Evolutionary conservation across 768 basidiomycete species (phyloP), one percentile per base, ranked within the genome.

Genomic region (Mycena kentingensis): DNA sequence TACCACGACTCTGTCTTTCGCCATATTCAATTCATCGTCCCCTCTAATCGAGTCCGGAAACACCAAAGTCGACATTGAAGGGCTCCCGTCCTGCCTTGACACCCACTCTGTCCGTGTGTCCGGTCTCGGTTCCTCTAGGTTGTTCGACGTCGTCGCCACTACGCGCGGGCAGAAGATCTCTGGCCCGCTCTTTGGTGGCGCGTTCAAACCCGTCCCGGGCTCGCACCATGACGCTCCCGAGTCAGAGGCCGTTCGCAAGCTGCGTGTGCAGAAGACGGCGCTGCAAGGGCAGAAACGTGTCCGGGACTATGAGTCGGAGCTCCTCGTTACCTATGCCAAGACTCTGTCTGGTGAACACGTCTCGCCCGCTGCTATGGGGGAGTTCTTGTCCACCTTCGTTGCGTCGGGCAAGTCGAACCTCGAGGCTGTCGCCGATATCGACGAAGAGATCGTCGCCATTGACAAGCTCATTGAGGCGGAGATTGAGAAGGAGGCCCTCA

Each of bases 71-170:
- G 70, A 74, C 50, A 79, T 85, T 39, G 66, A 58, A 25, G 70
- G 71, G n/a, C 70, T 86, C 6, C 73, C 84, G 5, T 72, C 74
- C 57, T 69, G 64, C 26, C 76, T 84, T 49, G 79, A 83, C 60
- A 73, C 73, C 2, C 70, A 80, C 22, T 80, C 80, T 18, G 70
- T 81, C 36, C 73, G 84, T 32, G 76, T 84, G 16, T 77, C 79
- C 42, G 79, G 78, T 3, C 67, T 81, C 11, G 73, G 70, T 4
- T 66, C 70, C 24, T 76, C 77, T 5, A 77, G 77, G 52, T 69
- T 85, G 10, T 75, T 77, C 54, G 83, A 84, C 63, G 77, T 84
- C 28, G 74, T 79, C n/a, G 81, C 78, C 64, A 77, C 73, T 21
- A 60, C 73, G 5, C 22, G 50, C 42, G 65, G 49, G 29, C 57